Conservation (phyloP, 2,329 filamentous ascomycete genomes). For the Verticillium klebahnii region DNA sequence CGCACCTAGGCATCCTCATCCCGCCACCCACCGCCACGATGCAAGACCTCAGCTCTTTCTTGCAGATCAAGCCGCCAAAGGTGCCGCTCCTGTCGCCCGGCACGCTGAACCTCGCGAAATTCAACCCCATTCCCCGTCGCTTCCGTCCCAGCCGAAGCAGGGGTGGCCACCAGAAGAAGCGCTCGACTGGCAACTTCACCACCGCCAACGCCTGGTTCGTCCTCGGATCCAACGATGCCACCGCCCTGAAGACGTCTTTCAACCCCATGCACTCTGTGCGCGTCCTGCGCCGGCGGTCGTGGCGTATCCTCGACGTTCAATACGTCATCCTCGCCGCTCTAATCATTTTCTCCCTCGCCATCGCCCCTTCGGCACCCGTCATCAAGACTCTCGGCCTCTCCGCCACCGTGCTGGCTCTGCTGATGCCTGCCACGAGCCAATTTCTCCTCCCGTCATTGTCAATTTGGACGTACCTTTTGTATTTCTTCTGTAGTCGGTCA, state of each 20-base stretch:
- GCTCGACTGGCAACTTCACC: conserved; percentile 18
- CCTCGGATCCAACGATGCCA: conserved; percentile 54
- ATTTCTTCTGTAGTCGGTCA: conserved; percentile 92
- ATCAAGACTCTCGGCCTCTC: conserved; percentile 70
- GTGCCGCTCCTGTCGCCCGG: conserved; percentile 33
- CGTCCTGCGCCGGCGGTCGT: conserved; percentile 71
- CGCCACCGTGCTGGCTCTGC: conserved; percentile 62
- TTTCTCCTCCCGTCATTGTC: conserved; percentile 86
- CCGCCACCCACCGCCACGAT: conserved; percentile 15
- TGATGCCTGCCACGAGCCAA: conserved; percentile 81
- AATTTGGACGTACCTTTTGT: conserved; percentile 80
- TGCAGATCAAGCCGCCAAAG: conserved; percentile 35
- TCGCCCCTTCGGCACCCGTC: conserved; percentile 76
- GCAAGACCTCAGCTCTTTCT: conserved; percentile 31
- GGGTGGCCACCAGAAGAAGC: conserved; percentile 31
- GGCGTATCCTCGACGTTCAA: conserved; percentile 80
- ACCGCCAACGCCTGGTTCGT: background rate
- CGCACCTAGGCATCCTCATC: background rate
- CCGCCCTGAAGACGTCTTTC: conserved; percentile 75
- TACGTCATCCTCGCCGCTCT: conserved; percentile 72
- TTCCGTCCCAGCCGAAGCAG: conserved; percentile 33
- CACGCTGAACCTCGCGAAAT: conserved; percentile 34
- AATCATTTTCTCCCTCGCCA: conserved; percentile 75
- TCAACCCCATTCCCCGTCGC: conserved; percentile 36
- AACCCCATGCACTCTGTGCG: conserved; percentile 74